These are phyloP conservation scores for Yarrowia sp. DNA, from an alignment of 805 yeast species.

Conservation along the genomic window DNA sequence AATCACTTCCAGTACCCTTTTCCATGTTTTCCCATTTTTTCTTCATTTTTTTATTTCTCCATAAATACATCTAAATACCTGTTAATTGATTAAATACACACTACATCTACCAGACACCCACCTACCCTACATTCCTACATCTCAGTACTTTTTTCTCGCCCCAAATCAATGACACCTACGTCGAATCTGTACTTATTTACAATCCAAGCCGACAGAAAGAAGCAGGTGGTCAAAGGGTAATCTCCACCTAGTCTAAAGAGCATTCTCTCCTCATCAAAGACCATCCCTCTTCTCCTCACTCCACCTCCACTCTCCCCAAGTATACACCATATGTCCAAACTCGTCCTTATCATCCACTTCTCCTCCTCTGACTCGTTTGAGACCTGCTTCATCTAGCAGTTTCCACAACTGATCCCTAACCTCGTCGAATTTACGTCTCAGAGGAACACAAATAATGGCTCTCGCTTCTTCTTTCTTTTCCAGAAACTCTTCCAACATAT, in stretches of 20 bases:
- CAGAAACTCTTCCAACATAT: slow-evolving; percentile 54
- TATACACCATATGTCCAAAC: slow-evolving; percentile 67
- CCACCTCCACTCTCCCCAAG: slow-evolving; percentile 24
- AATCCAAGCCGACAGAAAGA: not conserved
- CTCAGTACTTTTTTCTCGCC: not conserved
- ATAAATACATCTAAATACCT: too few species aligned
- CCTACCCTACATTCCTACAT: too few species aligned
- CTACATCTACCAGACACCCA: too few species aligned
- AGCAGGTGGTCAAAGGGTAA: too few species aligned
- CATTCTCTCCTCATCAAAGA: too few species aligned
- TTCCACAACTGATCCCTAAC: slow-evolving; percentile 63
- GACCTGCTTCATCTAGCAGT: slow-evolving; percentile 41
- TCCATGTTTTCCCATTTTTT: too few species aligned
- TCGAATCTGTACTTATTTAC: slow-evolving; percentile 1
- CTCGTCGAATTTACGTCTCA: slow-evolving; percentile 59
- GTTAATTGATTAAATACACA: too few species aligned
- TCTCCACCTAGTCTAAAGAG: too few species aligned
- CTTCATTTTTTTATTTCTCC: too few species aligned
- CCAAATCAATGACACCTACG: slow-evolving; percentile 14
- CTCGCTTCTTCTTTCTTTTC: slow-evolving; percentile 38
- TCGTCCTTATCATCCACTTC: slow-evolving; percentile 75
- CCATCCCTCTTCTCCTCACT: too few species aligned
- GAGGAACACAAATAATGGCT: slow-evolving; percentile 72
- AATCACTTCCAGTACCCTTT: too few species aligned
- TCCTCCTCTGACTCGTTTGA: slow-evolving; percentile 41